Percentiles rank a stretch among this genome's conserved stretches.
These are phyloP conservation scores for Rhizopogon sp. DNA, from an alignment of 768 basidiomycete species.

Conservation along the genomic window DNA sequence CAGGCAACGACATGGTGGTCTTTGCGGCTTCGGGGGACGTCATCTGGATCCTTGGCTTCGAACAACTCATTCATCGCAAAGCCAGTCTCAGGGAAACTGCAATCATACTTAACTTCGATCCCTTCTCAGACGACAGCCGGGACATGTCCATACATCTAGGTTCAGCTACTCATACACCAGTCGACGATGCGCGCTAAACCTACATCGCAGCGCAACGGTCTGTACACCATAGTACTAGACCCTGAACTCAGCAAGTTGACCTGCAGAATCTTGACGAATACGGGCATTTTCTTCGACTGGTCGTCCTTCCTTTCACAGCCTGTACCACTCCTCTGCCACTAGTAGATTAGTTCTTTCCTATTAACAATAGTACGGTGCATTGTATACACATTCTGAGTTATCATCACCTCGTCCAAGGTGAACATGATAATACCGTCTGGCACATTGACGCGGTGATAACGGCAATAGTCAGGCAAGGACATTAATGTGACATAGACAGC, in stretches of 20 bases:
- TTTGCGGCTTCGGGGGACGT: conserved; percentile 21
- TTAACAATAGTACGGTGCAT: conserved; percentile 15
- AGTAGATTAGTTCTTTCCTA: too few relatives aligned
- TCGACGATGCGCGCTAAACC: background rate
- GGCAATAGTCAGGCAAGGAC: too few relatives aligned
- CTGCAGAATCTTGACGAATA: conserved; percentile 53
- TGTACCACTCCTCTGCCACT: too few relatives aligned
- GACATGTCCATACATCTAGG: conserved; percentile 42
- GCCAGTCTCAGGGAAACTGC: conserved; percentile 36
- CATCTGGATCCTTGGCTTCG: conserved; percentile 24
- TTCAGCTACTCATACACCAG: background rate
- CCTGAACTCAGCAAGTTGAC: conserved; percentile 13
- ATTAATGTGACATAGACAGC: too few relatives aligned
- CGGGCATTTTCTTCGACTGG: conserved; percentile 47
- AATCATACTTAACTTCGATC: conserved; percentile 19
- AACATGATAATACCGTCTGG: too few relatives aligned
- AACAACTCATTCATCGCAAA: conserved; percentile 23
- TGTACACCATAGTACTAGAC: conserved; percentile 15
- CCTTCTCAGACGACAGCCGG: background rate
- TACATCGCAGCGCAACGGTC: conserved; percentile 14
- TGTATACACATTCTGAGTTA: conserved; percentile 19
- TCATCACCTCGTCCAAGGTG: background rate
- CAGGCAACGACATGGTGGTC: conserved; percentile 34
- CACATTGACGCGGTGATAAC: too few relatives aligned
- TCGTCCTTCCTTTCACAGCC: too few relatives aligned